Percentiles rank a stretch among this genome's conserved stretches.
phyloP scores from a whole-genome alignment of 495 filamentous ascomycete genomes.

The Tuber melanosporum region DNA sequence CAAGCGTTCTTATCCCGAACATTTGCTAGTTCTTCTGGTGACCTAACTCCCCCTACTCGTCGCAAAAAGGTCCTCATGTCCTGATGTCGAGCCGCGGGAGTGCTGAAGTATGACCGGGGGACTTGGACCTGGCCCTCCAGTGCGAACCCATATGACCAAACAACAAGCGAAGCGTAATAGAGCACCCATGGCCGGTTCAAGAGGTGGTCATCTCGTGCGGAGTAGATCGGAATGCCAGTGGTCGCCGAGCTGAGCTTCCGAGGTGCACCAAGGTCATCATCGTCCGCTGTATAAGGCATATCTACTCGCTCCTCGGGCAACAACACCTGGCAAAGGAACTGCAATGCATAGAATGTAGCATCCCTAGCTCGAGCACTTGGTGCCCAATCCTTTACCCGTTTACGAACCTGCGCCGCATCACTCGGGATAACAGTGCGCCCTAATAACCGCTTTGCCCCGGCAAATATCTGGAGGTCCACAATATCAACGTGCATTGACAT shows the following conservation, averaged over 20 bases:
- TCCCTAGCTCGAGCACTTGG: conserved; percentile 86
- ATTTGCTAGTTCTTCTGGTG: conserved; percentile 71
- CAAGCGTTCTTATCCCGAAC: conserved; percentile 76
- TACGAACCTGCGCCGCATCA: conserved; percentile 72
- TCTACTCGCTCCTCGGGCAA: conserved; percentile 48
- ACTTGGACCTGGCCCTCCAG: conserved; percentile 67
- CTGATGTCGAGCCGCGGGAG: conserved; percentile 58
- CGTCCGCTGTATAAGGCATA: conserved; percentile 41
- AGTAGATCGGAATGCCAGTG: conserved; percentile 52
- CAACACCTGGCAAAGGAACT: conserved; percentile 75
- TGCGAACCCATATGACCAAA: conserved; percentile 93
- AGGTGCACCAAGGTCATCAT: conserved; percentile 43
- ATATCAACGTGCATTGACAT: conserved; percentile 98
- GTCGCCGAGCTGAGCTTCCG: conserved; percentile 33
- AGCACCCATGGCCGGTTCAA: conserved; percentile 96
- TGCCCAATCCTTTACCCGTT: conserved; percentile 89
- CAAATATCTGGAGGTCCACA: conserved; percentile 95
- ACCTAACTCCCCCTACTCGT: conserved; percentile 64
- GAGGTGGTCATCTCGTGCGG: conserved; percentile 79
- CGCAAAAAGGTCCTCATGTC: conserved; percentile 76
- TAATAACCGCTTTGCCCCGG: conserved; percentile 72
- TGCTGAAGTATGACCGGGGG: conserved; percentile 50
- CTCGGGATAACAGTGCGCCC: conserved; percentile 76
- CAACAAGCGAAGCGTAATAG: conserved; percentile 83
- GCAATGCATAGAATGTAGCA: conserved; percentile 86